Percentiles rank a stretch among this genome's conserved stretches.
phyloP scores from a whole-genome alignment of 2,329 filamentous ascomycete genomes.

The Alternaria arbusti region DNA sequence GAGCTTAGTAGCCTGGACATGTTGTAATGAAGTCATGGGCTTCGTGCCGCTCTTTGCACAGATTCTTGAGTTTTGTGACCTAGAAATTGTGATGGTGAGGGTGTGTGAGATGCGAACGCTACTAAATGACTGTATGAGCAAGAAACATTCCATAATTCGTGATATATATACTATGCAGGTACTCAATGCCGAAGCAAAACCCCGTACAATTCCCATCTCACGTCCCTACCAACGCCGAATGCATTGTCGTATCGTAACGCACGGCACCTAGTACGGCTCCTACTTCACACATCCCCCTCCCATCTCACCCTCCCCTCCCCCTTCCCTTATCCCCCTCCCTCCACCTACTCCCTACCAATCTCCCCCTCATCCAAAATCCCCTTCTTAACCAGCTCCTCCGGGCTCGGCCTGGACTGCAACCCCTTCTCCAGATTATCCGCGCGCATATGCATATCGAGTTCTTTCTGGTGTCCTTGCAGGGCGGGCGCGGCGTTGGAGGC shows the following conservation, averaged over 20 bases:
- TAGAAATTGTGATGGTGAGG: background rate
- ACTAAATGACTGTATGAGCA: background rate
- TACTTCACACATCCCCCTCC: background rate
- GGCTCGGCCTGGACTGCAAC: slow-evolving; percentile 76
- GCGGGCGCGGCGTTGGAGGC: slow-evolving; percentile 78
- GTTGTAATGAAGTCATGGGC: slow-evolving; percentile 20
- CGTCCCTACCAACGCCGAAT: background rate
- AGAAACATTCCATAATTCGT: background rate
- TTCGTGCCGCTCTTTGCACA: slow-evolving; percentile 21
- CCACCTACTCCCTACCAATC: slow-evolving; percentile 33
- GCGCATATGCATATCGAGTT: slow-evolving; percentile 88
- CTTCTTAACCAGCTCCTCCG: slow-evolving; percentile 77
- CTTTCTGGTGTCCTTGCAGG: slow-evolving; percentile 79
- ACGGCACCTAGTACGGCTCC: no score
- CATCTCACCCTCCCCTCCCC: no score
- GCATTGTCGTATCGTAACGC: background rate
- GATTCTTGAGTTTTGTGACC: background rate
- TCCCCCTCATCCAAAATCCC: slow-evolving; percentile 70
- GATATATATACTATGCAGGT: background rate
- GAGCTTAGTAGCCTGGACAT: background rate
- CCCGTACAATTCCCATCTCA: background rate
- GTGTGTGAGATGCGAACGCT: background rate
- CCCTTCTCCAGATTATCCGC: slow-evolving; percentile 87
- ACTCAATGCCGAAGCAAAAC: background rate
- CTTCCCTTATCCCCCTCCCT: background rate